Conservation (phyloP, 352 stramenopile genomes). For the Phytophthora tentaculata region DNA sequence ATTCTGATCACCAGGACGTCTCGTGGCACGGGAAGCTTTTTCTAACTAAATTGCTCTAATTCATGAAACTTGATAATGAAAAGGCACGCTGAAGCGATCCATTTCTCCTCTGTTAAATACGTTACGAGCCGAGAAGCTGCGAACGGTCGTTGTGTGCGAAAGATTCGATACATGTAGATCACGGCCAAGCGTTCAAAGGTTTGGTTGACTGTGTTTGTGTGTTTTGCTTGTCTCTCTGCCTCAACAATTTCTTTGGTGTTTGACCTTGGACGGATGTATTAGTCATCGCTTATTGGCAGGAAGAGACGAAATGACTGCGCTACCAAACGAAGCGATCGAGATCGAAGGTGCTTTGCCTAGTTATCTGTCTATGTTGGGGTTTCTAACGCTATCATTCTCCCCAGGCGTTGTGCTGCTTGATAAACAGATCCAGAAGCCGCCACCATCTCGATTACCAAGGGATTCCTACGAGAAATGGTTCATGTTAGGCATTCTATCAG, state of each 20-base stretch:
- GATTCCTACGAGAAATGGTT: conserved; percentile 52
- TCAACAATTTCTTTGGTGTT: neutral
- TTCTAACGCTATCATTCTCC: neutral
- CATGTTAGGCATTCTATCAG: conserved; percentile 65
- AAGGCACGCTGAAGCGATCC: neutral
- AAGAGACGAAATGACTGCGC: conserved; percentile 12
- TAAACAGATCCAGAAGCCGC: neutral
- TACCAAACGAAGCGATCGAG: conserved; percentile 15
- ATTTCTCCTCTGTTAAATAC: too few relatives aligned
- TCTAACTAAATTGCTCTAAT: conserved; percentile 1
- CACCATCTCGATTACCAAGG: neutral
- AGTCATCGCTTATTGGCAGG: too few relatives aligned
- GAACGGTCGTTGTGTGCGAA: neutral
- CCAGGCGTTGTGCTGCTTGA: neutral
- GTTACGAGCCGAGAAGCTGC: neutral
- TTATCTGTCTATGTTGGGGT: neutral
- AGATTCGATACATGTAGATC: neutral
- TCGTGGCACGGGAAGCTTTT: conserved; percentile 27
- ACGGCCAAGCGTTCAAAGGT: neutral
- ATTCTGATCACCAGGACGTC: conserved; percentile 19
- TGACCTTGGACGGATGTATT: neutral
- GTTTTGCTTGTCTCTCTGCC: neutral
- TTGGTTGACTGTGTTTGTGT: neutral
- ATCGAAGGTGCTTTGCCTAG: conserved; percentile 11
- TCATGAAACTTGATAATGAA: neutral